These are phyloP conservation scores for Claviceps citrina DNA, from an alignment of 2,329 filamentous ascomycete genomes.

Conservation along the genomic window DNA sequence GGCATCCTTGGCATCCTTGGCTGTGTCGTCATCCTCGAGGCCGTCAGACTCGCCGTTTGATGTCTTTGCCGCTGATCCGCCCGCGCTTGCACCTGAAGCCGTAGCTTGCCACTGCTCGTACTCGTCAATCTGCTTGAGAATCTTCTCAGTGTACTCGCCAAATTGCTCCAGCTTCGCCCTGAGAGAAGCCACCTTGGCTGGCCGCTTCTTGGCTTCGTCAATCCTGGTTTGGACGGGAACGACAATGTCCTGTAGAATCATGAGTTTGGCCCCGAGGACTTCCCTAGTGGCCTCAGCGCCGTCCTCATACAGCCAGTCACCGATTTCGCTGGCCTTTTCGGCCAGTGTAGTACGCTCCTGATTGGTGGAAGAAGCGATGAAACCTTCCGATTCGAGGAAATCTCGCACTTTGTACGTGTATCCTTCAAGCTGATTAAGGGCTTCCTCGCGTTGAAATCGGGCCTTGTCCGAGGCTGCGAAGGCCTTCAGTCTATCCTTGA, in stretches of 20 bases:
- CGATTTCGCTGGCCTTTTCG: constrained; percentile 49
- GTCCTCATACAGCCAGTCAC: constrained; percentile 85
- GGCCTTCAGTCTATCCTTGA: constrained; percentile 59
- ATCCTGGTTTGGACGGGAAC: constrained; percentile 61
- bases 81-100: constrained; percentile 20
- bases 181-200: constrained; percentile 50
- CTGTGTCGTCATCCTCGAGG: constrained; percentile 55
- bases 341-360: constrained; percentile 52
- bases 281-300: constrained; percentile 61
- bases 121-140: constrained; percentile 55
- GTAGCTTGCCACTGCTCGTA: constrained; percentile 47
- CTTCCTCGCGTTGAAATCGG: constrained; percentile 64
- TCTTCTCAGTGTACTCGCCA: constrained; percentile 50
- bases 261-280: constrained; percentile 60
- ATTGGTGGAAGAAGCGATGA: constrained; percentile 55
- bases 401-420: constrained; percentile 85
- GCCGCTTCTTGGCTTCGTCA: constrained; percentile 56
- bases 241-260: constrained; percentile 62
- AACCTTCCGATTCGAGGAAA: constrained; percentile 61
- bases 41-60: constrained; percentile 48
- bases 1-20: background rate
- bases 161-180: constrained; percentile 58
- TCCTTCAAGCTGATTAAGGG: constrained; percentile 80
- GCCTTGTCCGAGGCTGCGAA: constrained; percentile 77
- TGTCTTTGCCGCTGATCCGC: constrained; percentile 32